Conservation (phyloP, 805 yeast species). For the Kockiozyma suomiensis region DNA sequence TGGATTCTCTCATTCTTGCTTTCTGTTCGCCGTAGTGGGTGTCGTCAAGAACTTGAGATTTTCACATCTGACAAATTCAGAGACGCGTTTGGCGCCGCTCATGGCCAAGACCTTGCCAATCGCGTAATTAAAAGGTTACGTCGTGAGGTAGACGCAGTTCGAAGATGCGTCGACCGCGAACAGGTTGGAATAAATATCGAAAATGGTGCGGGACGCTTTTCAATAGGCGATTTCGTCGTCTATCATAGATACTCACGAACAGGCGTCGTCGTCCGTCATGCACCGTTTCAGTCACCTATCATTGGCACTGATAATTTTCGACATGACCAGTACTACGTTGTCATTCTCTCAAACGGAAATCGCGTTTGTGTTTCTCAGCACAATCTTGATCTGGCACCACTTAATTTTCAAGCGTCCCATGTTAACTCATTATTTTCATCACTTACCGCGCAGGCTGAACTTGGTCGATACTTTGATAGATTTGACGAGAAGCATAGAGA, state of each 20-base stretch:
- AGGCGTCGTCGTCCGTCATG: constrained; percentile 10
- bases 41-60: constrained; percentile 15
- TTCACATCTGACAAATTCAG: background rate
- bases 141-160: background rate
- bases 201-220: background rate
- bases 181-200: background rate
- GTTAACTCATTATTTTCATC: background rate
- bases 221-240: constrained; percentile 14
- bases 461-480: constrained; percentile 13
- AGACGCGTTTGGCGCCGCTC: background rate
- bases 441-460: background rate
- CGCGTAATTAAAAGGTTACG: background rate
- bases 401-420: background rate
- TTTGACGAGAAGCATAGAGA: background rate
- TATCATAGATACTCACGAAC: constrained; percentile 10
- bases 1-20: background rate
- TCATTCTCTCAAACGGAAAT: constrained; percentile 4
- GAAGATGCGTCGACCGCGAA: background rate
- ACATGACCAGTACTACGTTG: background rate
- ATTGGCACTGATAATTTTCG: background rate
- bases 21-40: constrained; percentile 7
- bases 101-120: background rate
- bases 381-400: background rate
- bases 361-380: constrained; percentile 14
- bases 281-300: background rate